A percentile compares a stretch with the other conserved stretches of the same genome.
Conservation (phyloP, 768 basidiomycete species). For the Mycena galopus region DNA sequence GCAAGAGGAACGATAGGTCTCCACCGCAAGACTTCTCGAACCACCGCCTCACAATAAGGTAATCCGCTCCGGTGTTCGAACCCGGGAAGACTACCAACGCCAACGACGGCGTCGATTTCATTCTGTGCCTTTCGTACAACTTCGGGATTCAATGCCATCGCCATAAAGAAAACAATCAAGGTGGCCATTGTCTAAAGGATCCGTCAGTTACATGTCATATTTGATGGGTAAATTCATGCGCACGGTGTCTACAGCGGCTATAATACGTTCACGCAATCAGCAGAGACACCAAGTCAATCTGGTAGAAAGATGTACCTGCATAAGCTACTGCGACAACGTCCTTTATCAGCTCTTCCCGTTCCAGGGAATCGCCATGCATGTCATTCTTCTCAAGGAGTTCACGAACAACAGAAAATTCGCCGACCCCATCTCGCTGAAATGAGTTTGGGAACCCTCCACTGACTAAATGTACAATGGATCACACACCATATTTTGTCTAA, state of each 20-base stretch:
- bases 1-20: slow-evolving; percentile 23
- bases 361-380: not conserved
- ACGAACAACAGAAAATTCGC: not conserved
- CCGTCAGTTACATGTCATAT: not conserved
- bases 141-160: slow-evolving; percentile 15
- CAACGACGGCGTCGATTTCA: slow-evolving; percentile 37
- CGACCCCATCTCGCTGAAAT: slow-evolving; percentile 1
- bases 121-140: slow-evolving; percentile 15
- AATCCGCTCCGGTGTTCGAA: slow-evolving; percentile 40
- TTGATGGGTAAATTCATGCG: not conserved
- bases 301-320: not conserved
- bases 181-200: slow-evolving; percentile 8
- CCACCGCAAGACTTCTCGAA: slow-evolving; percentile 30
- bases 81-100: slow-evolving; percentile 44
- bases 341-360: not conserved
- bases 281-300: not conserved
- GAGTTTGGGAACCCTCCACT: not conserved
- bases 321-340: slow-evolving; percentile 8
- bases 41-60: slow-evolving; percentile 23
- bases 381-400: not conserved
- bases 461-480: too few relatives aligned
- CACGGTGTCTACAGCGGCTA: slow-evolving; percentile 39
- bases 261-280: not conserved
- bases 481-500: slow-evolving; percentile 19
- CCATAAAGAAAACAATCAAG: slow-evolving; percentile 8